These are phyloP conservation scores for Penicillium brasilianum DNA, from an alignment of 2,329 filamentous ascomycete species.

Conservation along the genomic window DNA sequence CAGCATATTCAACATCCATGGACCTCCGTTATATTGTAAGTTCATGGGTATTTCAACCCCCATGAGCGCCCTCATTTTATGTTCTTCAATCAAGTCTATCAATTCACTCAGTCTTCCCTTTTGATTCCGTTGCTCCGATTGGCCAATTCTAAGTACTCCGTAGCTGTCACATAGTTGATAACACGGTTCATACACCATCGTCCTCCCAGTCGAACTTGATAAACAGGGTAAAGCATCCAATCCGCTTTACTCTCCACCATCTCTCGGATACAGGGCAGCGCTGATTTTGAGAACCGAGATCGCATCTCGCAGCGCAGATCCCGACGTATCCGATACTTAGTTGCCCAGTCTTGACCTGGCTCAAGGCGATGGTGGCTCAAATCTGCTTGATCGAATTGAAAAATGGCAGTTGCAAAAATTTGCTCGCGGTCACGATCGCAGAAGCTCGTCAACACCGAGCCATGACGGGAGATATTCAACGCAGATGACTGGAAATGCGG, in stretches of 20 bases:
- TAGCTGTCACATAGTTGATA: too few relatives aligned
- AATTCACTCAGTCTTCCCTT: too few relatives aligned
- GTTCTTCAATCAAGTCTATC: too few relatives aligned
- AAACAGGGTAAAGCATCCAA: conserved; percentile 54
- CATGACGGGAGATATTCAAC: conserved; percentile 47
- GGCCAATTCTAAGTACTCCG: too few relatives aligned
- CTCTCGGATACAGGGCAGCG: conserved; percentile 45
- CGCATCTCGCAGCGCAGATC: conserved; percentile 44
- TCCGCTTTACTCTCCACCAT: conserved; percentile 42
- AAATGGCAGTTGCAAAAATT: conserved; percentile 48
- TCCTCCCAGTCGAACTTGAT: conserved; percentile 45
- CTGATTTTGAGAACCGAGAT: conserved; percentile 42
- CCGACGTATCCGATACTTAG: conserved; percentile 40
- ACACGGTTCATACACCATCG: conserved; percentile 48
- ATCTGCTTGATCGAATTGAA: conserved; percentile 41
- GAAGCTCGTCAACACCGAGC: conserved; percentile 48
- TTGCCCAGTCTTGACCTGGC: conserved; percentile 41
- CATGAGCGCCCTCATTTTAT: too few relatives aligned
- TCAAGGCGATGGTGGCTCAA: conserved; percentile 33
- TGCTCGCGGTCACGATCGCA: conserved; percentile 42
- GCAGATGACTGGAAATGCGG: conserved; percentile 48
- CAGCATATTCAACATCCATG: too few relatives aligned
- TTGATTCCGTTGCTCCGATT: too few relatives aligned
- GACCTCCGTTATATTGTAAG: too few relatives aligned
- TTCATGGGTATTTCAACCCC: too few relatives aligned